Percentiles rank a stretch among this genome's conserved stretches.
Conservation (phyloP, 2,329 filamentous ascomycete species). For the Clarireedia sp. region DNA sequence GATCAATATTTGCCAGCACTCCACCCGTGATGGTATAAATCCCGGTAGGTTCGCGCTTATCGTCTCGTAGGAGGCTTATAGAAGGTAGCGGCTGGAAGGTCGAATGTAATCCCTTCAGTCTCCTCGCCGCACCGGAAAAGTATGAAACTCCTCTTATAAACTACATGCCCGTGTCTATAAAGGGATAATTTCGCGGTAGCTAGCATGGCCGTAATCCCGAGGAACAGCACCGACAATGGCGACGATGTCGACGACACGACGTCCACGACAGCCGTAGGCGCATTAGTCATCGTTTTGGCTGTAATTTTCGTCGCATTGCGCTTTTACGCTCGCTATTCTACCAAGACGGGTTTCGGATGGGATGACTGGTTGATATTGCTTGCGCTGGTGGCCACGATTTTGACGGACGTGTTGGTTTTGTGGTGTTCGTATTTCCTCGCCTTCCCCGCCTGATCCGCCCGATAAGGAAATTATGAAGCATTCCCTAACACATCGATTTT, state of each 20-base stretch:
- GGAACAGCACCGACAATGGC: neutral
- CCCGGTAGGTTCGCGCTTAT: too few species aligned
- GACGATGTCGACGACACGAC: neutral
- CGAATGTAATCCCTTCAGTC: too few species aligned
- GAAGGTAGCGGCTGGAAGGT: too few species aligned
- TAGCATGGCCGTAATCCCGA: too few species aligned
- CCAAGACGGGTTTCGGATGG: neutral
- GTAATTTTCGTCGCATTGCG: neutral
- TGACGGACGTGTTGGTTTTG: neutral
- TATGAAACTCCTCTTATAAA: too few species aligned
- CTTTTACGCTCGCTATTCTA: neutral
- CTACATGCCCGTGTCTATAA: too few species aligned
- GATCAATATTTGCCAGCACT: too few species aligned
- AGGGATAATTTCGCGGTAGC: too few species aligned
- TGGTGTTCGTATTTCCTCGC: neutral
- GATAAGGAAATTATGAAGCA: neutral
- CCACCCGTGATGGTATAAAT: too few species aligned
- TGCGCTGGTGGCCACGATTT: neutral
- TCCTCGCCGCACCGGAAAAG: too few species aligned
- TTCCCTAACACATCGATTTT: neutral
- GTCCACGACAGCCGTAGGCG: neutral
- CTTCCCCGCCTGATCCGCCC: neutral
- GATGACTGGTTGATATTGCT: conserved; percentile 3
- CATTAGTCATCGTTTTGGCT: neutral
- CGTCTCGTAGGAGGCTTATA: too few species aligned